A percentile compares a stretch with the other conserved stretches of the same genome.
phyloP scores from a whole-genome alignment of 805 yeast species.

The Nakazawaea laoshanensis region DNA sequence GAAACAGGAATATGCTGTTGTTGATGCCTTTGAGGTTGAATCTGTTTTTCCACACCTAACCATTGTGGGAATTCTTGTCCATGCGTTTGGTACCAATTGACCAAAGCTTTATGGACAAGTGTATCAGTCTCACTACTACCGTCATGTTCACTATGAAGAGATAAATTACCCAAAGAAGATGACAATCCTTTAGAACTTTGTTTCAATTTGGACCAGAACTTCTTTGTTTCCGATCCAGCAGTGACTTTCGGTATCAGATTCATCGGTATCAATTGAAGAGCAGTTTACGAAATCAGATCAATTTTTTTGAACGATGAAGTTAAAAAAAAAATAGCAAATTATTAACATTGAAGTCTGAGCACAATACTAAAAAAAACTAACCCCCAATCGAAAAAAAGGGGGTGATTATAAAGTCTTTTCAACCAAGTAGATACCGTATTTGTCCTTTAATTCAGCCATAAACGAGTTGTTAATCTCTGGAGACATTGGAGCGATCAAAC shows the following conservation, averaged over 20 bases:
- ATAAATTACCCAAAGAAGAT: constrained; percentile 21
- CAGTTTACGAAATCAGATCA: too few relatives aligned
- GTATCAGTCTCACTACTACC: constrained; percentile 25
- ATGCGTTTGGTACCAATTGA: constrained; percentile 17
- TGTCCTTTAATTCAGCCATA: constrained; percentile 85
- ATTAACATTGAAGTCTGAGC: too few relatives aligned
- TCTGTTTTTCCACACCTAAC: constrained; percentile 14
- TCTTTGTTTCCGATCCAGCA: constrained; percentile 9
- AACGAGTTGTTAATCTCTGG: constrained; percentile 87
- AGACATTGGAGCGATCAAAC: constrained; percentile 88
- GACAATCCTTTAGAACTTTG: constrained; percentile 12
- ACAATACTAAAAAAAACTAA: too few relatives aligned
- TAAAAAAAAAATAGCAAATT: too few relatives aligned
- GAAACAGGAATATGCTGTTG: too few relatives aligned
- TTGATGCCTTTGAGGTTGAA: background rate
- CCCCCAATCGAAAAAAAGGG: too few relatives aligned
- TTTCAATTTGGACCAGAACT: constrained; percentile 13
- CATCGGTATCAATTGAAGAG: too few relatives aligned
- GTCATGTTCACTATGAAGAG: constrained; percentile 23
- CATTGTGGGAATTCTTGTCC: constrained; percentile 20
- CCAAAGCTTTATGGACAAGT: constrained; percentile 21
- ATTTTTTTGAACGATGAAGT: too few relatives aligned
- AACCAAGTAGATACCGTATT: constrained; percentile 76
- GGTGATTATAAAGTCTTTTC: constrained; percentile 71
- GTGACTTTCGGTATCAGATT: constrained; percentile 5